phyloP scores from a whole-genome alignment of 2,329 filamentous ascomycete species.

The Epichloe brachyelytri region DNA sequence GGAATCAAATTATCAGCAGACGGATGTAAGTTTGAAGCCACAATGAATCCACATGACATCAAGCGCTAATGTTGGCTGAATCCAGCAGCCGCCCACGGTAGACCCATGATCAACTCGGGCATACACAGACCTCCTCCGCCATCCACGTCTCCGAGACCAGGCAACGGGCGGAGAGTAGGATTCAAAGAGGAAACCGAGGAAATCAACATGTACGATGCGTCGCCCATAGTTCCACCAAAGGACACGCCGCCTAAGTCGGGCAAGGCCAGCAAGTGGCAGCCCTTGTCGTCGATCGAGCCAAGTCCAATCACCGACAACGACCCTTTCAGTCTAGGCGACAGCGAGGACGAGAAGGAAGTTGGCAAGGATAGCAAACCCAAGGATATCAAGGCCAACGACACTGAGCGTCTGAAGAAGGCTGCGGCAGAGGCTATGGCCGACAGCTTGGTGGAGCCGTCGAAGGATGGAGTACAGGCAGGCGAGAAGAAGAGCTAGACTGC shows the following conservation, averaged over 20 bases:
- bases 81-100: slow-evolving; percentile 14
- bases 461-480: slow-evolving; percentile 18
- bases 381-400: slow-evolving; percentile 41
- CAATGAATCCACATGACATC: background rate
- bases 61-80: background rate
- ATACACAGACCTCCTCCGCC: slow-evolving; percentile 59
- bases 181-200: slow-evolving; percentile 60
- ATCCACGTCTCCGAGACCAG: slow-evolving; percentile 36
- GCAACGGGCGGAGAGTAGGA: slow-evolving; percentile 38
- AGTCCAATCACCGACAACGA: slow-evolving; percentile 82
- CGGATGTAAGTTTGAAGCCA: slow-evolving; percentile 39
- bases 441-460: slow-evolving; percentile 31
- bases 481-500: slow-evolving; percentile 25
- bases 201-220: slow-evolving; percentile 60
- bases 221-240: slow-evolving; percentile 41
- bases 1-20: slow-evolving; percentile 51
- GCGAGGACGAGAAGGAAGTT: slow-evolving; percentile 71
- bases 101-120: slow-evolving; percentile 52
- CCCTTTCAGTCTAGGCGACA: slow-evolving; percentile 91
- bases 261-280: slow-evolving; percentile 94
- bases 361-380: slow-evolving; percentile 34
- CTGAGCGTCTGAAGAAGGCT: slow-evolving; percentile 51
- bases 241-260: slow-evolving; percentile 32
- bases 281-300: slow-evolving; percentile 68
- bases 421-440: slow-evolving; percentile 49